These are phyloP conservation scores for Neurospora crassa DNA, from an alignment of 2,329 filamentous ascomycete genomes.

Conservation along the genomic window DNA sequence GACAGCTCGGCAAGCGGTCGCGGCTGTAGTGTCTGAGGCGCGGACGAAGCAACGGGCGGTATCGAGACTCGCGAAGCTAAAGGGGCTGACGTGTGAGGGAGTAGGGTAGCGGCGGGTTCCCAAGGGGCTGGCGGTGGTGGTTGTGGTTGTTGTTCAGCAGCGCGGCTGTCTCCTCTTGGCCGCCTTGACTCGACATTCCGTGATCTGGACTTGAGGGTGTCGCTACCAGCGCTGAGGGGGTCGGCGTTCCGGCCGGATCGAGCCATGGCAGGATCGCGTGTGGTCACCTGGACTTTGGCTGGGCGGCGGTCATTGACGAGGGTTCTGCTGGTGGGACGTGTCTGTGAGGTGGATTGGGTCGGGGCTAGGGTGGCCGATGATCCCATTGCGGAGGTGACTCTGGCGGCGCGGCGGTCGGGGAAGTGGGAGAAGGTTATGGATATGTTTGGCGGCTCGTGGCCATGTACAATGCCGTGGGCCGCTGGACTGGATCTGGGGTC, in stretches of 20 bases:
- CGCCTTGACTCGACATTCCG: constrained; percentile 27
- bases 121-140: constrained; percentile 41
- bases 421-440: background rate
- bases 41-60: constrained; percentile 62
- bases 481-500: background rate
- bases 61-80: constrained; percentile 51
- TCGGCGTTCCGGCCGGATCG: constrained; percentile 48
- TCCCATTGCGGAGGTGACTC: background rate
- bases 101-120: constrained; percentile 70
- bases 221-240: constrained; percentile 26
- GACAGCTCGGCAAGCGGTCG: constrained; percentile 59
- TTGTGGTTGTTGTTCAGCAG: constrained; percentile 19
- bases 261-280: constrained; percentile 53
- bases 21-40: constrained; percentile 61
- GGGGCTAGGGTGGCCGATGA: constrained; percentile 32
- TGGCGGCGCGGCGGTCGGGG: background rate
- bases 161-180: background rate
- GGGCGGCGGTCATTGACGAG: constrained; percentile 44
- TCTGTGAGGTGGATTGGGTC: constrained; percentile 47
- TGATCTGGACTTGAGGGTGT: constrained; percentile 34
- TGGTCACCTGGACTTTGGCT: constrained; percentile 43
- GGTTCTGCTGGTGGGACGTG: constrained; percentile 37
- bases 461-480: background rate
- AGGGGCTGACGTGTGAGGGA: constrained; percentile 59
- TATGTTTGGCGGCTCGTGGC: background rate